phyloP scores from a whole-genome alignment of 495 filamentous ascomycete genomes.

The Aspergillus panamensis region DNA sequence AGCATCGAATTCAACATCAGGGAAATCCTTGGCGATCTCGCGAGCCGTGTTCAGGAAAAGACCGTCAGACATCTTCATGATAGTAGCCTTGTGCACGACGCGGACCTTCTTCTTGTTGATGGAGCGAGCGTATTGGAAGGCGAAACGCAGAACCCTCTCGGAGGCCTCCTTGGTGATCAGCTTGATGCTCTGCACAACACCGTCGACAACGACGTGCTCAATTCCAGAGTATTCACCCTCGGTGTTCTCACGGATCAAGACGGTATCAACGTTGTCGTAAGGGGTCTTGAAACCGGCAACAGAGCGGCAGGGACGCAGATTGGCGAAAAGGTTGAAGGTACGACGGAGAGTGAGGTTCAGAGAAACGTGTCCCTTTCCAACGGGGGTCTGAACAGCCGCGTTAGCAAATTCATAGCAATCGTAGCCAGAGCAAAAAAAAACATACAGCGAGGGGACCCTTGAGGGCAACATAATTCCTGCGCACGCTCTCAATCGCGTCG shows the following conservation, averaged over 20 bases:
- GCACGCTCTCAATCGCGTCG: conserved; percentile 84
- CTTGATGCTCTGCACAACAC: conserved; percentile 98
- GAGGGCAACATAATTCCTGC: conserved; percentile 89
- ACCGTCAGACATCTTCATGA: conserved; percentile 99
- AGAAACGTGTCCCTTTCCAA: conserved; percentile 98
- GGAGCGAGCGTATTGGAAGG: conserved; percentile 93
- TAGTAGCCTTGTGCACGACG: conserved; percentile 98
- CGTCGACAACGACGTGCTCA: conserved; percentile 96
- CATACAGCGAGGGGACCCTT: conserved; percentile 96
- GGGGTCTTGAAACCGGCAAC: conserved; percentile 97
- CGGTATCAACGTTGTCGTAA: conserved; percentile 96
- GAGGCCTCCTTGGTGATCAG: conserved; percentile 91
- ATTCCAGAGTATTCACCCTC: conserved; percentile 99
- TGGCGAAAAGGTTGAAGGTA: conserved; percentile 99
- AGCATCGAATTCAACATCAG: conserved; percentile 88
- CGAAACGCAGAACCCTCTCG: conserved; percentile 91
- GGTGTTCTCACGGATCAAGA: conserved; percentile 98
- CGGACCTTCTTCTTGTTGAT: conserved; percentile 94
- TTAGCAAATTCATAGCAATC: conserved; percentile 27
- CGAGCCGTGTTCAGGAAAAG: conserved; percentile 87
- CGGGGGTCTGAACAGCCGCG: conserved; percentile 65
- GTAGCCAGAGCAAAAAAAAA: conserved; percentile 14
- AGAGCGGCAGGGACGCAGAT: conserved; percentile 94
- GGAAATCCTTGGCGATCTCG: conserved; percentile 88
- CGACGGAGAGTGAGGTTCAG: conserved; percentile 97